Evolutionary conservation across 2,329 filamentous ascomycete species (phyloP), one percentile per base, ranked within the genome.

Genomic region (Cryphonectria japonica): DNA sequence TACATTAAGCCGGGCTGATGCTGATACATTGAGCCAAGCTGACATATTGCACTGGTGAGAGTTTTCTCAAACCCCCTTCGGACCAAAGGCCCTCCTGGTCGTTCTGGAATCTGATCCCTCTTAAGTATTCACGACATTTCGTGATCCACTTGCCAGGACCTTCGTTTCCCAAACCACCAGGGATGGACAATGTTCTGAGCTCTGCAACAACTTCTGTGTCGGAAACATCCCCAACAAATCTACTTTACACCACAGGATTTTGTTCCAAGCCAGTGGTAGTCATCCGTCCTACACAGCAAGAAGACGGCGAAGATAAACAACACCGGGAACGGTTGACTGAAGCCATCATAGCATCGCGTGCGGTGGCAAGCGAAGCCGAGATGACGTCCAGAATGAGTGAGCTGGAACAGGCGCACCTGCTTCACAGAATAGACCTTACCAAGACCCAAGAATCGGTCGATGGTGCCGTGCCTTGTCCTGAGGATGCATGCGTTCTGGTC

Each of bases 351-450:
- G 46, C 46, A 39, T 50, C 39, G 4, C 41, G 26, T 29, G 43
- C 6, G 22, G 11, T 29, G 9, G 41, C 41, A 52, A 43, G 37
- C 63, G 8, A 39, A 3, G 26, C 22, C 22, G 34, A 61, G 32
- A 61, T 61, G 59, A 22, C 22, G 7, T 37, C 34, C 16, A 61
- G 32, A 14, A 0, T n/a, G 2, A 3, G 11, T 3, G 32, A 61
- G 6, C 41, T 65, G 4, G 13, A n/a, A 19, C 11, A 64, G 22
- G 71, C 59, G 4, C 68, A 69, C 37, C 69, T 54, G 39, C 61
- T 68, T 13, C 71, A 73, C 41, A 63, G 66, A n/a, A 37, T 19
- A 19, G 71, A 73, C 41, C 67, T 73, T 19, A 57, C 60, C 37
- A 69, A 65, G 62, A 69, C 63, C 0, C 71, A 71, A 46, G 29